Evolutionary conservation across 805 yeast species (phyloP), one percentile per base, ranked within the genome.

Genomic region (Danielia reshetovae): DNA sequence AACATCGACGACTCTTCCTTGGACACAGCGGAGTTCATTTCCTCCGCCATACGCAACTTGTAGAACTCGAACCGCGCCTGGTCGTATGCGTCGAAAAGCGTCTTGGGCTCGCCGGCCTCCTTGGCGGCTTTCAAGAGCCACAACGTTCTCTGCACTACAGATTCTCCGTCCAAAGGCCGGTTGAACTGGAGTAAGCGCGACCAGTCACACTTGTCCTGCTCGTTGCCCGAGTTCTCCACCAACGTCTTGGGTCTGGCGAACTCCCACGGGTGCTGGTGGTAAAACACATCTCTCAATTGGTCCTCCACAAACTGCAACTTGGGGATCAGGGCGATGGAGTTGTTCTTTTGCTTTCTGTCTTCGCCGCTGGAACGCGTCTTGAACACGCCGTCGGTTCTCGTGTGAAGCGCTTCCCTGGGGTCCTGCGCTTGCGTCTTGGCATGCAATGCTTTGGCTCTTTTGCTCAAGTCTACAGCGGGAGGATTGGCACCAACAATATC

Each of bases 241-340:
- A 93, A 62, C 18, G 77, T 71, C 55, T 85, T 85, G 10, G 97
- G 96, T 48, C 95, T 75, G 2, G 97, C 86, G 35, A 89, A 68
- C 62, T 93, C 98, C 98, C 98, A 93, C 5, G 98, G 98, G 61
- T 93, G 98, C 56, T 89, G 96, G 39, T 79, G 78, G 60, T 81
- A 90, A 54, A 93, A 93, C 16, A 84, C 68, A 30, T 75, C 70
- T 65, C 98, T 77, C 48, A 93, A 62, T 49, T 81, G 78, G 60
- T 93, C 98, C 59, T 90, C 93, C 35, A 77, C 57, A 46, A 73
- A 81, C 37, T 57, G 59, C 51, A 85, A 62, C 43, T 72, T 70
- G 27, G 76, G 75, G 8, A 82, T 70, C 44, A 68, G 62, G 47
- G 70, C 68, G 11, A 81, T 52, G 19, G 44, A 32, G 37, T 55